A percentile compares a stretch with the other conserved stretches of the same genome.
phyloP scores from a whole-genome alignment of 441 rosid genomes.

The Rhodomyrtus psidioides region DNA sequence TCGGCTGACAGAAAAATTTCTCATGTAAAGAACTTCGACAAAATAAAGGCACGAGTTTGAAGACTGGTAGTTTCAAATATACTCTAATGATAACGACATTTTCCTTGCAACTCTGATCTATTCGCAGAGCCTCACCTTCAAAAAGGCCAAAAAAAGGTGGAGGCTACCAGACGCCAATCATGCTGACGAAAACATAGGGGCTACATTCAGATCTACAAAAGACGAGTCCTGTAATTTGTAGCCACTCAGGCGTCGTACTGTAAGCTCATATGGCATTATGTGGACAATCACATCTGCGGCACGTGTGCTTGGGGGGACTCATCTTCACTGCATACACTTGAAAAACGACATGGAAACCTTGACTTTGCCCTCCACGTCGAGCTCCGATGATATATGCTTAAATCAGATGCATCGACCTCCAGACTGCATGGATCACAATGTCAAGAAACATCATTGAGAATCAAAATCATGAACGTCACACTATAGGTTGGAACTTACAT shows the following conservation, averaged over 20 bases:
- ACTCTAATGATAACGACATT: neutral
- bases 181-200: neutral
- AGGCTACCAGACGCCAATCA: neutral
- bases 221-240: neutral
- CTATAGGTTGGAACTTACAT: neutral
- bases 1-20: neutral
- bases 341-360: neutral
- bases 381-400: neutral
- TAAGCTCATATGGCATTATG: neutral
- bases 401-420: neutral
- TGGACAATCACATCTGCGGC: neutral
- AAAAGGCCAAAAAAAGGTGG: neutral
- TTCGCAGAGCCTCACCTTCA: neutral
- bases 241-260: neutral
- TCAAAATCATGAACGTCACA: neutral
- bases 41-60: neutral
- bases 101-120: neutral
- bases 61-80: neutral
- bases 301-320: neutral
- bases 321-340: neutral
- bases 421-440: neutral
- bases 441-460: neutral
- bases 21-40: neutral
- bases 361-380: neutral
- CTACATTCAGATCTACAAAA: neutral